Evolutionary conservation across 345 rosid genomes (phyloP).

Genomic region (Angophora floribunda): DNA sequence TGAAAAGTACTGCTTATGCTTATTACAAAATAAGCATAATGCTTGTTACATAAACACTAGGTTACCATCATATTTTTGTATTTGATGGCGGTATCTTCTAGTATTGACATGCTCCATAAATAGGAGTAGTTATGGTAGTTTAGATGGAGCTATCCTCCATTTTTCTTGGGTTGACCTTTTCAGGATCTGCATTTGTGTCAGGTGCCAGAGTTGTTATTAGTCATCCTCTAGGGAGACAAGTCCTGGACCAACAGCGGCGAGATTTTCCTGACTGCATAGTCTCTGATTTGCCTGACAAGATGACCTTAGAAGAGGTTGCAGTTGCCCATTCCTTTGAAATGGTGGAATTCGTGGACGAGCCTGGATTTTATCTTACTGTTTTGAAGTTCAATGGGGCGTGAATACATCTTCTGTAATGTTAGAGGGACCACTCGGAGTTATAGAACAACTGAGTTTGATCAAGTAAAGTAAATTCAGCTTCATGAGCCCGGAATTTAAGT

Average conservation of each 20-base stretch:
- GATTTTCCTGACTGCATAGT: constrained; percentile 53
- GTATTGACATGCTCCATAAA: background rate
- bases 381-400: constrained; percentile 19
- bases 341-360: constrained; percentile 49
- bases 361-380: constrained; percentile 67
- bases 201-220: constrained; percentile 80
- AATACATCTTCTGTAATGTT: background rate
- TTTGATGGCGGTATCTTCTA: background rate
- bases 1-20: background rate
- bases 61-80: background rate
- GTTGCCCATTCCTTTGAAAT: constrained; percentile 45
- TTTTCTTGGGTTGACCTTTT: background rate
- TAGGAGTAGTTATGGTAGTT: background rate
- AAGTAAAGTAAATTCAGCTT: background rate
- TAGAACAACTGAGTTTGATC: background rate
- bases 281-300: constrained; percentile 69
- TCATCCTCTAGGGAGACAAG: constrained; percentile 73
- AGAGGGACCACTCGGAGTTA: background rate
- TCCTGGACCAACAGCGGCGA: constrained; percentile 46
- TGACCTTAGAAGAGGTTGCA: constrained; percentile 40
- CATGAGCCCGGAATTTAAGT: background rate
- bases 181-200: constrained; percentile 1
- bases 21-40: background rate
- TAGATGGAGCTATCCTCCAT: background rate
- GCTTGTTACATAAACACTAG: background rate